Evolutionary conservation across 495 filamentous ascomycete genomes (phyloP).

Genomic region (Lasiosphaeris hirsuta): DNA sequence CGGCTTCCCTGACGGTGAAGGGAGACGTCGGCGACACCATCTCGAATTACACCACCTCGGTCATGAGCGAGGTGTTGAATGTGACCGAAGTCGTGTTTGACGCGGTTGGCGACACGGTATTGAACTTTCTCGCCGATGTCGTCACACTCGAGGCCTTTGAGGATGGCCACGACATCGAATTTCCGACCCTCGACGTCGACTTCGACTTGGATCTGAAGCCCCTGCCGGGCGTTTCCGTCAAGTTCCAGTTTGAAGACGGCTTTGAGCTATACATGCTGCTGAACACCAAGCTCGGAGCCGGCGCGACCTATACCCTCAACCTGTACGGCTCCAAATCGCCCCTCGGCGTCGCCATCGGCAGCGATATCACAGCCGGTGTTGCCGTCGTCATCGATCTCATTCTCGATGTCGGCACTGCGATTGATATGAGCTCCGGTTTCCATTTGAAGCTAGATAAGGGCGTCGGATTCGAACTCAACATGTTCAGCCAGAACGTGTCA

Average conservation of each 20-base stretch:
- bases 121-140: constrained; percentile 21
- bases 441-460: constrained; percentile 51
- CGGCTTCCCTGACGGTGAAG: constrained; percentile 37
- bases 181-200: constrained; percentile 35
- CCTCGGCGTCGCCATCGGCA: constrained; percentile 36
- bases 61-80: constrained; percentile 31
- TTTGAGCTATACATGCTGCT: constrained; percentile 52
- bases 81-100: constrained; percentile 26
- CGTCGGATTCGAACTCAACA: constrained; percentile 37
- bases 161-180: constrained; percentile 24
- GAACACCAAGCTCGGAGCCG: constrained; percentile 40
- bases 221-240: constrained; percentile 40
- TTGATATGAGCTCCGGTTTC: constrained; percentile 51
- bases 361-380: constrained; percentile 39
- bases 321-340: constrained; percentile 45
- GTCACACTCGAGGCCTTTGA: constrained; percentile 26
- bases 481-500: constrained; percentile 46
- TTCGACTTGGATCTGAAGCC: constrained; percentile 39
- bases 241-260: constrained; percentile 45
- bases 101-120: background rate
- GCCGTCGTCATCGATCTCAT: constrained; percentile 48
- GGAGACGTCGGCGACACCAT: constrained; percentile 37
- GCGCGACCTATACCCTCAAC: constrained; percentile 47
- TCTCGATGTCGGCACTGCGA: constrained; percentile 40
- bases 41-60: constrained; percentile 27